Conservation (phyloP, 768 basidiomycete species). For the Filobasidium wieringae region DNA sequence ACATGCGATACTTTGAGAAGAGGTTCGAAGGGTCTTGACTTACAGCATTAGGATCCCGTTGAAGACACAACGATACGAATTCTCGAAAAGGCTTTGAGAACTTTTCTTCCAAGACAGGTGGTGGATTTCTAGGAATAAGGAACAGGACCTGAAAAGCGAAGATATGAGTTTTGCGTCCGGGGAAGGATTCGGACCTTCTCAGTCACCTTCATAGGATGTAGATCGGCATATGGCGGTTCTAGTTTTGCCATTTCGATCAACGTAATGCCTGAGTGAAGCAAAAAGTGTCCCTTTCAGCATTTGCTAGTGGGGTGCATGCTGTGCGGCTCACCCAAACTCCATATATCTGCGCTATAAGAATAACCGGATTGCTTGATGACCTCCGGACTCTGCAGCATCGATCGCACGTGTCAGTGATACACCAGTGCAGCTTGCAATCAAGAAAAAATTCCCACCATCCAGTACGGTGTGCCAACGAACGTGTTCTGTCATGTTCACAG, state of each 20-base stretch:
- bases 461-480: constrained; percentile 94
- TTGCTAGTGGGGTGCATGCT: not conserved
- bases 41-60: constrained; percentile 85
- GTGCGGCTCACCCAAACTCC: constrained; percentile 63
- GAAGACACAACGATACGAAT: constrained; percentile 83
- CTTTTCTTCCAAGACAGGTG: constrained; percentile 74
- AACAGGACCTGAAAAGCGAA: constrained; percentile 63
- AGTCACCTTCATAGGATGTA: constrained; percentile 96
- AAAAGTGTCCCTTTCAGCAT: constrained; percentile 41
- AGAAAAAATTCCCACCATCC: constrained; percentile 53
- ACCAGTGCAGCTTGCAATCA: not conserved
- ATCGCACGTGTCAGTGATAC: too few relatives aligned
- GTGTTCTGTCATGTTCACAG: constrained; percentile 96
- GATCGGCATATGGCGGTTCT: constrained; percentile 93
- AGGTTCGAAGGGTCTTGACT: constrained; percentile 24
- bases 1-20: constrained; percentile 5
- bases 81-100: constrained; percentile 91
- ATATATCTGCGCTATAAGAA: constrained; percentile 97
- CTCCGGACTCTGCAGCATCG: constrained; percentile 56
- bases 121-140: constrained; percentile 94
- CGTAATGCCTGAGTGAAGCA: constrained; percentile 48
- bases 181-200: too few relatives aligned
- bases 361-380: constrained; percentile 99
- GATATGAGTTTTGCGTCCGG: not conserved
- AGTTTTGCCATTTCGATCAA: constrained; percentile 95